Base-by-base conservation (phyloP, 169 alveolate genomes). In the Plasmodium blacklocki region DNA sequence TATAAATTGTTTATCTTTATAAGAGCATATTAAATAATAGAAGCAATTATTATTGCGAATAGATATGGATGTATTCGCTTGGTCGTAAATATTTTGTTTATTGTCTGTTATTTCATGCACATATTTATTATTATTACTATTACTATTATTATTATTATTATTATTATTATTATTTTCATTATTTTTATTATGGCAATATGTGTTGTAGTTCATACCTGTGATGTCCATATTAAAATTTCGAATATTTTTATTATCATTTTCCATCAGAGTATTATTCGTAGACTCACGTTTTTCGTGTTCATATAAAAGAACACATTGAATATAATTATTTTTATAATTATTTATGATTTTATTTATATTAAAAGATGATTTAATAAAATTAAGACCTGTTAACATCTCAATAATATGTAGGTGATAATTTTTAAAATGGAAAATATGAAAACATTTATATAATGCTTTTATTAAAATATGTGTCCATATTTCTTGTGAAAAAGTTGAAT, bases 341-440 rank as follows among this genome's bases (percentile, higher is more conserved):
- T 32, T 6, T 54, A 73, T 26, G 14, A 56, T 73, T 11, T 73
- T 19, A 56, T 73, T 73, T 2, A 52, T n/a, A 73, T 32, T 52
- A 39, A 7, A 58, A 15, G 23, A 3, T 23, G 73, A 19, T 9
- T 56, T 56, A 7, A 68, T 67, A 54, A 2, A 68, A 50, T 83
- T 83, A 9, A 52, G 59, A 47, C 91, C 91, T 45, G 85, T 83
- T 67, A 83, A 45, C 83, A 83, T 68, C 49, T 83, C 91, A 47
- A 83, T 26, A 9, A 83, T 72, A 62, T 32, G 59, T 43, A 39
- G 47, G 39, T 66, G 49, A 68, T 83, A 68, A 68, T 83, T 50
- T 19, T 49, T 45, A 52, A 83, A 72, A 62, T 56, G 23, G n/a
- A 60, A 83, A 83, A 18, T 3, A 29, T 45, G 58, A 15, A 83